Base-by-base conservation (phyloP, 202 grass and related monocot species). In the Setaria italica region DNA sequence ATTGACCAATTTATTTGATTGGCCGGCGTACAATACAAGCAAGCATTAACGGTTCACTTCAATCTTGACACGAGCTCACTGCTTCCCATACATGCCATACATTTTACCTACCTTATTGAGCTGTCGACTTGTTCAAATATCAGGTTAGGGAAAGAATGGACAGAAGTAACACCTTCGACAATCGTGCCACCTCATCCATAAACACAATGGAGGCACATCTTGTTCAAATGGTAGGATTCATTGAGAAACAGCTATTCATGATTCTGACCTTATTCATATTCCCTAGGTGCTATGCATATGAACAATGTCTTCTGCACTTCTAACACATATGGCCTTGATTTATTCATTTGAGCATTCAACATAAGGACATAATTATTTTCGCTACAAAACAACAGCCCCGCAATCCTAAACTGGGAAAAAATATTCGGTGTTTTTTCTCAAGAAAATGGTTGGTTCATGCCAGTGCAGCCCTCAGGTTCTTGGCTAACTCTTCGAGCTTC, bases 391-490 rank as follows among this genome's bases (percentile, higher is more conserved):
- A 78, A 41, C 25, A 67, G 34, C 16, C 20, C 21, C 4, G 4
- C 1, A 82, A 64, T 55, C 25, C 86, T 56, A 75, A 87, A 79
- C 17, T 33, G 41, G 17, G 15, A 72, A 83, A 78, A 3, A 67
- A 63, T 35, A 82, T 67, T 12, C 53, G 54, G n/a, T 20, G 1
- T 32, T 33, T 49, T 43, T 20, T 68, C 60, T 72, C n/a, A 45
- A 8, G 33, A 59, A 83, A 81, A 53, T 70, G 49, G 21, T 74
- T 85, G 42, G 71, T 69, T 99, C 90, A 99, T 9, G 88, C 85
- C 64, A 97, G 84, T 48, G 90, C 94, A 9, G 92, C 85, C 84
- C 94, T 99, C 54, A 98, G 86, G 30, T 80, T 89, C 82, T 82
- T 92, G 4, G 91, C 82, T 47, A 94, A 92, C 63, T 83, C 84